Base-by-base conservation (phyloP, 257 asterid genomes). In the Solanum raphanifolium region DNA sequence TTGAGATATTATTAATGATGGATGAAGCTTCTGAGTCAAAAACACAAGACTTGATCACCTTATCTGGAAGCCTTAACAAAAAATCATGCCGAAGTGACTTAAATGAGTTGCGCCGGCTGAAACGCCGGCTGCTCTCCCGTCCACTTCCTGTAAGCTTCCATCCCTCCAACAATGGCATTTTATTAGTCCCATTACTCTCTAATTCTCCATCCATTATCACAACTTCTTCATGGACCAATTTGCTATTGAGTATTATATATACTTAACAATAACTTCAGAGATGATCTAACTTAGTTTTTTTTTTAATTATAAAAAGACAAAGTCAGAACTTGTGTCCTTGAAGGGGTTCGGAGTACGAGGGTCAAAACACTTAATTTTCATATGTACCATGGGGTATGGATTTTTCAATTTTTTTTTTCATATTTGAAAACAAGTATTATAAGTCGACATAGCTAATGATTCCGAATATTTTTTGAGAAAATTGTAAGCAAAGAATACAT, bases 71-170 rank as follows among this genome's bases (percentile, higher is more conserved):
- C 88, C 95, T 86, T 13, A 93, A 83, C 29, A 94, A 62, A 88
- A 96, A 96, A 25, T 94, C 97, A 58, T 1, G 89, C 25, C 93
- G 93, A 83, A 96, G 93, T 7, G 95, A 92, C 83, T 88, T 94
- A 3, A 94, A 94, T 1, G 99, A 95, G 92, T 94, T 88, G 88
- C 94, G 92, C 87, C 98, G 98, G 72, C 90, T 87, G 31, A 95
- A 90, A 32, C 89, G 58, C 21, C 92, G 93, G 89, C 92, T 62
- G 87, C 91, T 78, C 62, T 25, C 92, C 75, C 94, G 92, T 87
- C 94, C 93, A 71, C 92, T 89, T n/a, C 95, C 91, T 1, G 90
- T 91, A 21, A 88, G 78, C 85, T 78, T 89, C 91, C 90, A 79
- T 87, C 89, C 88, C 38, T 90, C 92, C 93, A 95, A 34, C 39